These are phyloP conservation scores for Aspergillus arachidicola DNA, from an alignment of 2,329 filamentous ascomycete genomes.

Conservation along the genomic window DNA sequence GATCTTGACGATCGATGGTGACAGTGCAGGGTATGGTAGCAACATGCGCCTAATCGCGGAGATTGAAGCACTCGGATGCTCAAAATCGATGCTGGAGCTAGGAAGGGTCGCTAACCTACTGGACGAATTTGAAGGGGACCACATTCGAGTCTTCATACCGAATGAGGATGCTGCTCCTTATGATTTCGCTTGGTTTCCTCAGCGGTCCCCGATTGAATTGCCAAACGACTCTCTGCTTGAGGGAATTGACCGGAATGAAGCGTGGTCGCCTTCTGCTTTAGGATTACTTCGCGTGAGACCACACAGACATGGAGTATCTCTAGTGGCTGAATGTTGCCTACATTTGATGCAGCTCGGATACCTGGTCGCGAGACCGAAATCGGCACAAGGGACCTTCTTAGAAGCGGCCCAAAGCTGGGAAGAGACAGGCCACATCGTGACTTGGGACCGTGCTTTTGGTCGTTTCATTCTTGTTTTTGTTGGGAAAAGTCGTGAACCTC, in stretches of 20 bases:
- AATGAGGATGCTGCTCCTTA: constrained; percentile 2
- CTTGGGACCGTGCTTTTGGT: constrained; percentile 36
- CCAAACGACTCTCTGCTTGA: constrained; percentile 13
- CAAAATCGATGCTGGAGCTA: constrained; percentile 32
- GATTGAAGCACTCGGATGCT: constrained; percentile 32
- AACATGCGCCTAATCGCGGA: constrained; percentile 28
- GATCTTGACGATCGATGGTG: constrained; percentile 28
- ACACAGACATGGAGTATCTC: constrained; percentile 23
- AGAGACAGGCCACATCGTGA: constrained; percentile 39
- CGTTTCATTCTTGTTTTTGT: constrained; percentile 35
- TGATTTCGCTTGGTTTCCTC: constrained; percentile 37
- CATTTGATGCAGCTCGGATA: constrained; percentile 43
- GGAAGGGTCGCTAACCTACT: constrained; percentile 33
- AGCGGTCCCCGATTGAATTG: constrained; percentile 38
- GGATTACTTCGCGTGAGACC: constrained; percentile 36
- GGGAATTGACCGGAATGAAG: constrained; percentile 12
- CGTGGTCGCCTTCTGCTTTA: constrained; percentile 28
- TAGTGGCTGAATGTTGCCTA: constrained; percentile 23
- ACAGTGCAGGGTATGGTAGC: constrained; percentile 27
- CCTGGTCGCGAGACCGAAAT: constrained; percentile 28
- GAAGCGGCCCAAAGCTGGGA: constrained; percentile 25
- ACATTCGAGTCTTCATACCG: constrained; percentile 25
- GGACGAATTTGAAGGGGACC: constrained; percentile 37
- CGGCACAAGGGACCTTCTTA: neutral
- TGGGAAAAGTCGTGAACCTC: constrained; percentile 21